Evolutionary conservation across 176 grass and related monocot species (phyloP).

Genomic region (Otatea glauca): DNA sequence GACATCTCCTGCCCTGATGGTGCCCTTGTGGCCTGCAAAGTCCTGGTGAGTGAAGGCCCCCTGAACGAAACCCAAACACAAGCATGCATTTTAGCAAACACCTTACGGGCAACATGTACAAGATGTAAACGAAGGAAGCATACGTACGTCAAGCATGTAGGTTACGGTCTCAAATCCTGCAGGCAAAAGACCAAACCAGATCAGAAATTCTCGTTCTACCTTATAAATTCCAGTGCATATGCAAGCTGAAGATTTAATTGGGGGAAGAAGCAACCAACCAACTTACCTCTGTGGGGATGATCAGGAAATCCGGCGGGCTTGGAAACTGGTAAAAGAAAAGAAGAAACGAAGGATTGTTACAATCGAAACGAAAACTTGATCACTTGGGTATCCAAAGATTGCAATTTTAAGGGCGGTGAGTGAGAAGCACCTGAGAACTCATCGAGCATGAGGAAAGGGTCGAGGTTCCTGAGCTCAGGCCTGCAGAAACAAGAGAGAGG

Average conservation of each 20-base stretch:
- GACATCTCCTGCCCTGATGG: slow-evolving; percentile 69
- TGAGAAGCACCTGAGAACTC: slow-evolving; percentile 59
- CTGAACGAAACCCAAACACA: slow-evolving; percentile 33
- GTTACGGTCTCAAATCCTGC: slow-evolving; percentile 80
- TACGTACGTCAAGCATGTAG: slow-evolving; percentile 73
- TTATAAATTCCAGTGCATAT: not conserved
- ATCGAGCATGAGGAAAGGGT: slow-evolving; percentile 81
- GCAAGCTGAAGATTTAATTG: not conserved
- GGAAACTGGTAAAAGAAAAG: slow-evolving; percentile 49
- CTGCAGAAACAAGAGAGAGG: slow-evolving; percentile 31
- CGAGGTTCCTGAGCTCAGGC: slow-evolving; percentile 67
- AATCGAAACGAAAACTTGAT: not conserved
- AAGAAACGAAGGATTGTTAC: not conserved
- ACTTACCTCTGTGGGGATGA: slow-evolving; percentile 65
- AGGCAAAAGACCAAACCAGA: not conserved
- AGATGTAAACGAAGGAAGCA: not conserved
- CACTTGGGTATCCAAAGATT: not conserved
- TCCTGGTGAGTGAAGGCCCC: slow-evolving; percentile 85
- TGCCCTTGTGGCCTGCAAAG: slow-evolving; percentile 76
- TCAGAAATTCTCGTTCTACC: not conserved
- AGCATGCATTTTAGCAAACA: slow-evolving; percentile 50
- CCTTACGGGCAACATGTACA: not conserved
- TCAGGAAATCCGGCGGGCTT: slow-evolving; percentile 80
- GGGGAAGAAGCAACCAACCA: not conserved
- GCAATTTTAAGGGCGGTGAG: not conserved